Conservation (phyloP, 768 basidiomycete species). For the Candolleomyces aberdarensis region DNA sequence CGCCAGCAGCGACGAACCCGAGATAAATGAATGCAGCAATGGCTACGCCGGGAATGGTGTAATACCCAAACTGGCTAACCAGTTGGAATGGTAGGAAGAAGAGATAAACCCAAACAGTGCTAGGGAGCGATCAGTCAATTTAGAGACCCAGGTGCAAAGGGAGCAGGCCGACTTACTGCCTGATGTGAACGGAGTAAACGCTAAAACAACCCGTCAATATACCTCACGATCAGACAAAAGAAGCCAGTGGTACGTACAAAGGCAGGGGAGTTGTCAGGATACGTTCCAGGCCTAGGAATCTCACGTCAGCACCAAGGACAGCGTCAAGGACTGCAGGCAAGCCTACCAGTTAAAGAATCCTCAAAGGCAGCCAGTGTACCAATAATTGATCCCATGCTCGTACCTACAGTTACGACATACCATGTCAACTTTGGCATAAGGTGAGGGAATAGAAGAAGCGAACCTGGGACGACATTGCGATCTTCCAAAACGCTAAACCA, state of each 20-base stretch:
- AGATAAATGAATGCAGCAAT: slow-evolving; percentile 72
- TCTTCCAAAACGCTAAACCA: slow-evolving; percentile 60
- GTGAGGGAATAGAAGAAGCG: slow-evolving; percentile 11
- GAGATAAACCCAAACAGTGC: slow-evolving; percentile 70
- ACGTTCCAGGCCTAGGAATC: slow-evolving; percentile 45
- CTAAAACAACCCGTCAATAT: slow-evolving; percentile 24
- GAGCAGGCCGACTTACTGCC: slow-evolving; percentile 27
- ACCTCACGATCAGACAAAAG: neutral
- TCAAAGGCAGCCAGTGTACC: slow-evolving; percentile 49
- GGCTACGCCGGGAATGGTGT: slow-evolving; percentile 62
- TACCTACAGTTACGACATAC: slow-evolving; percentile 29
- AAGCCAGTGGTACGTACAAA: slow-evolving; percentile 44
- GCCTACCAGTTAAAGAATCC: slow-evolving; percentile 46
- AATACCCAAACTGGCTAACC: slow-evolving; percentile 57
- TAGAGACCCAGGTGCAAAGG: neutral
- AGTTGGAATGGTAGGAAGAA: slow-evolving; percentile 80
- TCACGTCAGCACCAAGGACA: neutral
- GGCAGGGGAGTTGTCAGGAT: slow-evolving; percentile 65
- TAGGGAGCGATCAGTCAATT: slow-evolving; percentile 12
- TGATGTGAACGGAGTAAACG: slow-evolving; percentile 63
- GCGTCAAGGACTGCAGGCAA: neutral
- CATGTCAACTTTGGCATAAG: neutral
- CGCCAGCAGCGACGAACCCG: slow-evolving; percentile 71
- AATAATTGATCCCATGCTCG: slow-evolving; percentile 49
- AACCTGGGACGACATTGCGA: slow-evolving; percentile 55